Conservation (phyloP, 495 filamentous ascomycete species). For the Daldinia decipiens region DNA sequence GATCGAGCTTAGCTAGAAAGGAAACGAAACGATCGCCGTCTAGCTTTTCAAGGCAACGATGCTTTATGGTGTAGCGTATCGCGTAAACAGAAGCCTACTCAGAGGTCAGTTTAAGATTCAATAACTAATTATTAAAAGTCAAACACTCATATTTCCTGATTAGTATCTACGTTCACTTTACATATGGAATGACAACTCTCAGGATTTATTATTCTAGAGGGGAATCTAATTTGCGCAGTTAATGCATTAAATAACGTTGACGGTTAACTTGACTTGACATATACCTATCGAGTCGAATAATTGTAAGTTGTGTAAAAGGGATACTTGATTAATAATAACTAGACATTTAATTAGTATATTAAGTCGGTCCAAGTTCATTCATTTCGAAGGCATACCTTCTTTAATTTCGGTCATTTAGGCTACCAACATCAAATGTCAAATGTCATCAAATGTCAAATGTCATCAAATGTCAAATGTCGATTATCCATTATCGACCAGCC, state of each 20-base stretch:
- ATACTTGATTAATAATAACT: background rate
- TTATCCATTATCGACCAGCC: background rate
- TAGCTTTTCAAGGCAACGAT: slow-evolving; percentile 6
- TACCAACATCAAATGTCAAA: background rate
- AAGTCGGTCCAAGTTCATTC: too few relatives aligned
- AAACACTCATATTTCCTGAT: too few relatives aligned
- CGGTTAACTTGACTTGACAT: background rate
- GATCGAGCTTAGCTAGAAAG: background rate
- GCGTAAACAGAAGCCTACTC: background rate
- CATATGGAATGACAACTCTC: too few relatives aligned
- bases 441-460: too few relatives aligned
- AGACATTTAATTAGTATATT: background rate
- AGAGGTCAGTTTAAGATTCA: too few relatives aligned
- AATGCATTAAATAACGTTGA: background rate
- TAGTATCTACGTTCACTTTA: too few relatives aligned
- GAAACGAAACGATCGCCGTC: background rate
- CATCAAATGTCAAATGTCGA: background rate
- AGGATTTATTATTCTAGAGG: too few relatives aligned
- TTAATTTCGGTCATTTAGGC: background rate
- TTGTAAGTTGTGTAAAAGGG: background rate
- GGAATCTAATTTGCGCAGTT: background rate
- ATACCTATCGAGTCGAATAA: background rate
- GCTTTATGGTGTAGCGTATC: background rate
- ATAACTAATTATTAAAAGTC: too few relatives aligned
- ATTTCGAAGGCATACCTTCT: too few relatives aligned